A percentile compares a stretch with the other conserved stretches of the same genome.
These are phyloP conservation scores for Picochlorum sp. DNA, from an alignment of 139 green algal species.

Conservation along the genomic window DNA sequence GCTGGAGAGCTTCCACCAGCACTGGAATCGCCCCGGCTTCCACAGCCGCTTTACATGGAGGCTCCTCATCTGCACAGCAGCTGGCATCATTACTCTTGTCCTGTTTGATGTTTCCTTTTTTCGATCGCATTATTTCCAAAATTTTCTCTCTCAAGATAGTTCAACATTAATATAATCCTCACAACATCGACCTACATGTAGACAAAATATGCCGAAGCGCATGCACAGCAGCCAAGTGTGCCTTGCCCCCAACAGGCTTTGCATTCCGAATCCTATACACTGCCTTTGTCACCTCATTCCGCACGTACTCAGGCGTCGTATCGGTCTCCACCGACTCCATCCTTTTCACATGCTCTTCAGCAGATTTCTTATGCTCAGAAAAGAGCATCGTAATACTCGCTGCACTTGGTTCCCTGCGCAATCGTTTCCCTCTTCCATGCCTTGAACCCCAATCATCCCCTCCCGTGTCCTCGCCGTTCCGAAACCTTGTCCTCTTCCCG, in stretches of 20 bases:
- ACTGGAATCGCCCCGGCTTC: constrained; percentile 15
- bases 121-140: neutral
- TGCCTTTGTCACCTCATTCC: neutral
- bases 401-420: constrained; percentile 13
- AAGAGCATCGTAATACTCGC: too few relatives aligned
- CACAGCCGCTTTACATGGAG: neutral
- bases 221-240: constrained; percentile 7
- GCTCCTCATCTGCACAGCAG: too few relatives aligned
- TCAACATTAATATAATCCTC: constrained; percentile 2
- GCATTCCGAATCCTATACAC: neutral
- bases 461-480: neutral
- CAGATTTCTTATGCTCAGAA: too few relatives aligned
- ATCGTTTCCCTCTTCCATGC: constrained; percentile 4
- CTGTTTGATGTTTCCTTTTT: too few relatives aligned
- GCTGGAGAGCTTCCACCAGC: constrained; percentile 19
- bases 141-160: constrained; percentile 1
- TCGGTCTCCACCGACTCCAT: too few relatives aligned
- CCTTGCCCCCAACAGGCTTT: constrained; percentile 4
- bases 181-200: too few relatives aligned
- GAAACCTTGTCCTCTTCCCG: neutral
- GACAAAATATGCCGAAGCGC: constrained; percentile 15
- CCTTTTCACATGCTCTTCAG: too few relatives aligned
- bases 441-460: neutral
- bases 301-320: too few relatives aligned
- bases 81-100: too few relatives aligned